Conservation (phyloP, 2,329 filamentous ascomycete species). For the Clonostachys sp. region DNA sequence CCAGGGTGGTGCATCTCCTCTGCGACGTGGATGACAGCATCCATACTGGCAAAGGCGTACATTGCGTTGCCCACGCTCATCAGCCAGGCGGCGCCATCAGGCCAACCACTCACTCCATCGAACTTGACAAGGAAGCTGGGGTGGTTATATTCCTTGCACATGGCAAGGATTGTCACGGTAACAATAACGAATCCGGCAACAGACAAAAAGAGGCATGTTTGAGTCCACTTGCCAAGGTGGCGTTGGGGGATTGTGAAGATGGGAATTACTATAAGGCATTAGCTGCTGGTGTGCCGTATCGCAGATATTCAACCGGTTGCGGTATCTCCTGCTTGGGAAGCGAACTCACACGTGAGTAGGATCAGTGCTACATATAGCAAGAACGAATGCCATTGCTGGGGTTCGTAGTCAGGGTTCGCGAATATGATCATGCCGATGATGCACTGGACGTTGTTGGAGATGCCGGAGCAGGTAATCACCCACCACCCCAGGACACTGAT, state of each 20-base stretch:
- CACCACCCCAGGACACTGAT: constrained; percentile 9
- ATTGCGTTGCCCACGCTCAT: constrained; percentile 9
- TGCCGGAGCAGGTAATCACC: constrained; percentile 11
- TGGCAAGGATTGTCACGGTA: not conserved
- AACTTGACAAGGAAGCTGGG: constrained; percentile 4
- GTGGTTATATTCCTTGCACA: constrained; percentile 6
- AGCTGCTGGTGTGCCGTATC: too few relatives aligned
- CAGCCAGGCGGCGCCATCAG: constrained; percentile 7
- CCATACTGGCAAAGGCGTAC: constrained; percentile 8
- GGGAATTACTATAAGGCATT: constrained; percentile 5
- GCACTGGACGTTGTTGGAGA: constrained; percentile 8
- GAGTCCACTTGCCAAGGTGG: constrained; percentile 7
- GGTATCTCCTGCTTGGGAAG: too few relatives aligned
- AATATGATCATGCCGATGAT: constrained; percentile 9
- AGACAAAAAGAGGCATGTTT: constrained; percentile 5
- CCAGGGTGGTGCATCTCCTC: constrained; percentile 9
- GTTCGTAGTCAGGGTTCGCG: constrained; percentile 4
- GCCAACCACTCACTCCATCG: constrained; percentile 6
- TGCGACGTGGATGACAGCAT: constrained; percentile 8
- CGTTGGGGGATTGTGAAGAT: constrained; percentile 10
- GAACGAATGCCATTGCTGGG: constrained; percentile 9
- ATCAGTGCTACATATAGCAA: constrained; percentile 7
- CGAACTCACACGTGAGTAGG: constrained; percentile 6
- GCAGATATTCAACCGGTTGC: too few relatives aligned
- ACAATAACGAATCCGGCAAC: constrained; percentile 5